Conservation (phyloP, 73 alveolate species). For the Symbiodinium natans region DNA sequence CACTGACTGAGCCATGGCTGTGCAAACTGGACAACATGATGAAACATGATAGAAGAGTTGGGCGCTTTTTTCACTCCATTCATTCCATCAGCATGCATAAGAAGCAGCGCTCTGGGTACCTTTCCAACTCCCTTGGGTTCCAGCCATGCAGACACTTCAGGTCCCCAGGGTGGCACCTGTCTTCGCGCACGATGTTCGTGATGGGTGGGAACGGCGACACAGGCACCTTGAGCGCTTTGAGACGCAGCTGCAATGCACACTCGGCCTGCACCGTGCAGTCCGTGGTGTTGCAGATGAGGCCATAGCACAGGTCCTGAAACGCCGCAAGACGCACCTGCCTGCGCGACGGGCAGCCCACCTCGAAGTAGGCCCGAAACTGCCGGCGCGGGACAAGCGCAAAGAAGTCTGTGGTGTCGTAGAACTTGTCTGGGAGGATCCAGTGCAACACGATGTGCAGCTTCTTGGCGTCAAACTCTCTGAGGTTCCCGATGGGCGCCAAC, state of each 20-base stretch:
- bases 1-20: too few species aligned
- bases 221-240: neutral
- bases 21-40: too few species aligned
- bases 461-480: neutral
- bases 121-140: neutral
- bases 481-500: neutral
- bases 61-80: neutral
- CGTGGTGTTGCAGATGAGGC: neutral
- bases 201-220: constrained; percentile 7
- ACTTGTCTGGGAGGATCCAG: neutral
- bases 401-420: neutral
- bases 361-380: neutral
- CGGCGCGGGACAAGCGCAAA: neutral
- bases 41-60: too few species aligned
- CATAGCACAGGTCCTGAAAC: neutral
- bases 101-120: neutral
- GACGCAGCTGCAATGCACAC: neutral
- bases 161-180: neutral
- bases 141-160: neutral
- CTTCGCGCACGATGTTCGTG: neutral
- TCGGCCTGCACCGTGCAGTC: neutral
- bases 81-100: neutral
- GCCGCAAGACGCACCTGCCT: neutral
- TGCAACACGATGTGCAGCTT: constrained; percentile 3
- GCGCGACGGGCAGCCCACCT: neutral